Evolutionary conservation across 257 asterid species (phyloP).

Genomic region (Nicotiana obtusifolia): DNA sequence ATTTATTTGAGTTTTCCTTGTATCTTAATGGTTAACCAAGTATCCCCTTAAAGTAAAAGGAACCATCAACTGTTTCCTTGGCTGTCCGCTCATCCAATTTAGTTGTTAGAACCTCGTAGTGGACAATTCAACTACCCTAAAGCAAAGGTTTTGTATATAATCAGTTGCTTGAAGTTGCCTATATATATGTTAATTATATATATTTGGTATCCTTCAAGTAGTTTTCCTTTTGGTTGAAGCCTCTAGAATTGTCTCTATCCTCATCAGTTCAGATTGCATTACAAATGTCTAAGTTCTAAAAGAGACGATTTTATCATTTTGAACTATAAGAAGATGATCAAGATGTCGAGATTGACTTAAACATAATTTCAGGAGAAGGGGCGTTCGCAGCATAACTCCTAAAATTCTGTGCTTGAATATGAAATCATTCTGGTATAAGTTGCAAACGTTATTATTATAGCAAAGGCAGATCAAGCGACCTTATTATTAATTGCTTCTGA

Average conservation of each 20-base stretch:
- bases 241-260: not conserved
- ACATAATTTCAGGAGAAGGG: not conserved
- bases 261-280: not conserved
- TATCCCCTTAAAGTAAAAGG: not conserved
- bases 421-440: not conserved
- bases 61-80: not conserved
- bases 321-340: not conserved
- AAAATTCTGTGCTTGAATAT: not conserved
- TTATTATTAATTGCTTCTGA: no score
- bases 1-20: not conserved
- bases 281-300: not conserved
- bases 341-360: not conserved
- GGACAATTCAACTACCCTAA: not conserved
- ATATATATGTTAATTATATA: no score
- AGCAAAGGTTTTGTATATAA: not conserved
- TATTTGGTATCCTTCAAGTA: not conserved
- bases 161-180: not conserved
- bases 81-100: not conserved
- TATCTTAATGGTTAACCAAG: not conserved
- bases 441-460: no score
- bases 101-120: not conserved
- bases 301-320: not conserved
- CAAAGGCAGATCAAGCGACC: no score
- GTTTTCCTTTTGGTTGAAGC: not conserved
- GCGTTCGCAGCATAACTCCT: not conserved